Percentiles rank a stretch among this genome's conserved stretches.
phyloP scores from a whole-genome alignment of 1,284 basidiomycete species.

The Tilletiaria anomala region DNA sequence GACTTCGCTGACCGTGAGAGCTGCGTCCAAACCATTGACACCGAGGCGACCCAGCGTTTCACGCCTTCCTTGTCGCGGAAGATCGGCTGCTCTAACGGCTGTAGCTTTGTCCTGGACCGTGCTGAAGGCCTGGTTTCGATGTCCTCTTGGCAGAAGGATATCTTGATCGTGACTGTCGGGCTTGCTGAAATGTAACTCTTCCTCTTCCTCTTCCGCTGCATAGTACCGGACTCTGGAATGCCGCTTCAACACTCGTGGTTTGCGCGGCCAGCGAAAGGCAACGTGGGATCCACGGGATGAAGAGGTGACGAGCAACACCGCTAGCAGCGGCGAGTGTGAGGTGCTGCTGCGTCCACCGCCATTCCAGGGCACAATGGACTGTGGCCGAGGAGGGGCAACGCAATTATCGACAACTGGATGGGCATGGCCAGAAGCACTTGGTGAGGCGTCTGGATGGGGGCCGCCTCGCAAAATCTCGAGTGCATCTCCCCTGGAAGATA shows the following conservation, averaged over 20 bases:
- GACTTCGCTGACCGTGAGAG: too few species aligned
- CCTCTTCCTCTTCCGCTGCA: slow-evolving; percentile 5
- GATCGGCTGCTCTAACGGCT: not conserved
- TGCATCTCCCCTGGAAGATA: too few species aligned
- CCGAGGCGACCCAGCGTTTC: not conserved
- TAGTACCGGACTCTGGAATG: slow-evolving; percentile 30
- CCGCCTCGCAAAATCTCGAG: not conserved
- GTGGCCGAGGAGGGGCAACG: not conserved
- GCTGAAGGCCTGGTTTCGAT: not conserved
- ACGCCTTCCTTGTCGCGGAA: not conserved
- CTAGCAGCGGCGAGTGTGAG: slow-evolving; percentile 16
- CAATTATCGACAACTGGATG: not conserved
- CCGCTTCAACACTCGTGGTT: slow-evolving; percentile 21
- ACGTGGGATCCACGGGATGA: slow-evolving; percentile 28
- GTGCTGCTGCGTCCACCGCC: not conserved
- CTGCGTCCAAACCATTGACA: too few species aligned
- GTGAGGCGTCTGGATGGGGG: not conserved
- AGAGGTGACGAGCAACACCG: slow-evolving; percentile 29
- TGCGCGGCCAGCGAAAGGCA: slow-evolving; percentile 33
- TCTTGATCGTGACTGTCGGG: not conserved
- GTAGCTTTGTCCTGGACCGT: not conserved
- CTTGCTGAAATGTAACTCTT: not conserved
- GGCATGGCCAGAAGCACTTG: not conserved
- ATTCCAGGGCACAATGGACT: not conserved
- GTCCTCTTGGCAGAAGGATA: not conserved